Evolutionary conservation across 352 stramenopile genomes (phyloP).

Genomic region (Phytopythium sindhum): DNA sequence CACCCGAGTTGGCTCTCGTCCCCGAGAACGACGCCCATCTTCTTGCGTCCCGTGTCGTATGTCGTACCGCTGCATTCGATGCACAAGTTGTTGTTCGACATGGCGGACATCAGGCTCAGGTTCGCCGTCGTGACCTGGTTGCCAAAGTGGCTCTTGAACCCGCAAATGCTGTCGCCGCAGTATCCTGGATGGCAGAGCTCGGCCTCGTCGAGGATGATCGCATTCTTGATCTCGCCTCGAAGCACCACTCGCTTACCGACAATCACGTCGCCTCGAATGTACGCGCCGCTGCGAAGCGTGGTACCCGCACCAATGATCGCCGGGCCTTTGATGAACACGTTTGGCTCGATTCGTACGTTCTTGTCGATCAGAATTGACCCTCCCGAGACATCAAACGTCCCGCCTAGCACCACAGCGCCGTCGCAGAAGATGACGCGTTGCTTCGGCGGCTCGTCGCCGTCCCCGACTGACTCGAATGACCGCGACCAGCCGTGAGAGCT

Average conservation of each 20-base stretch:
- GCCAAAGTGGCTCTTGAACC: conserved; percentile 76
- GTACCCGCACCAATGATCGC: conserved; percentile 65
- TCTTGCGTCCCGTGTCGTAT: conserved; percentile 65
- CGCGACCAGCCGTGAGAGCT: conserved; percentile 23
- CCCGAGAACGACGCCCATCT: conserved; percentile 69
- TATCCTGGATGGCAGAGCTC: conserved; percentile 76
- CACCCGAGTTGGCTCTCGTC: conserved; percentile 73
- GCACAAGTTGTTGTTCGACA: conserved; percentile 22
- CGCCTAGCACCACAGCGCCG: conserved; percentile 45
- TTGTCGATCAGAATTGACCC: conserved; percentile 64
- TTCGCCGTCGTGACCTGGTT: conserved; percentile 84
- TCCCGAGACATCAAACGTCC: conserved; percentile 65
- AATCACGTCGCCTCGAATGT: conserved; percentile 68
- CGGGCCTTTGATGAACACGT: conserved; percentile 71
- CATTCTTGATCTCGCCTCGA: conserved; percentile 68
- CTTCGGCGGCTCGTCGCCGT: conserved; percentile 23
- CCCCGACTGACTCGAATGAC: conserved; percentile 24
- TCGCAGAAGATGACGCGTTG: conserved; percentile 49
- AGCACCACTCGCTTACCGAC: conserved; percentile 59
- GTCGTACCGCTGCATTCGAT: conserved; percentile 27
- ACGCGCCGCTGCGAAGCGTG: conserved; percentile 59
- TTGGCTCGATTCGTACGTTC: conserved; percentile 61
- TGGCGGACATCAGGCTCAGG: conserved; percentile 45
- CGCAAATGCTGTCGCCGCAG: conserved; percentile 69
- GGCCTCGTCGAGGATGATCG: conserved; percentile 62